A percentile compares a stretch with the other conserved stretches of the same genome.
Evolutionary conservation across 2,329 filamentous ascomycete genomes (phyloP).

Genomic region (Sclerotinia subarctica): DNA sequence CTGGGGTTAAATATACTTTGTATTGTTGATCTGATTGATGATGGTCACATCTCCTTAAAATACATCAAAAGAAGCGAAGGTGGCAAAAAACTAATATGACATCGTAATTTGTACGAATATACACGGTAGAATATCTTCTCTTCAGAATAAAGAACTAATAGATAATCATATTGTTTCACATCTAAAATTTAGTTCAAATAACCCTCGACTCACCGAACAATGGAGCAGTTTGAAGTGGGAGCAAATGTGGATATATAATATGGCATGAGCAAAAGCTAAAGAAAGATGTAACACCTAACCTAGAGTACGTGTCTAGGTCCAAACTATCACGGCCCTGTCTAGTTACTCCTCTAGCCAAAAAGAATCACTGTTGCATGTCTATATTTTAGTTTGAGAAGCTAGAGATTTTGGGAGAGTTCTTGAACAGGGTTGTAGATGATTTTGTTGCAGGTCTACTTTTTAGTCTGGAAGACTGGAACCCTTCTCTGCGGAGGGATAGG

Average conservation of each 20-base stretch:
- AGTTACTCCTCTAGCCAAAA: neutral
- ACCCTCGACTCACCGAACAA: neutral
- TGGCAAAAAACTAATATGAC: no score
- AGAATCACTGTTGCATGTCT: neutral
- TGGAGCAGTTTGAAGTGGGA: no score
- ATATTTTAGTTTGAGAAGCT: neutral
- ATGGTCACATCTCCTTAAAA: no score
- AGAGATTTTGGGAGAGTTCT: neutral
- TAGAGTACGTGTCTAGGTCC: neutral
- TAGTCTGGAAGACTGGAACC: neutral
- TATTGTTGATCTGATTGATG: no score
- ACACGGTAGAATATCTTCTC: neutral
- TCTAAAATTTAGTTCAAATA: neutral
- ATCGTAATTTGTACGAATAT: no score
- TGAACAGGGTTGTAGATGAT: neutral
- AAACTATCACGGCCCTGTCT: no score
- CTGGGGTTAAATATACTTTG: no score
- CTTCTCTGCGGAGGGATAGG: no score
- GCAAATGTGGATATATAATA: no score
- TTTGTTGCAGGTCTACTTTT: neutral
- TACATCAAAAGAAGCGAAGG: no score
- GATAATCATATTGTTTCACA: neutral
- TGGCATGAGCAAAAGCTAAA: no score
- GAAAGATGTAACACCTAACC: neutral
- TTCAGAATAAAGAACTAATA: neutral